These are phyloP conservation scores for Fagus crenata DNA, from an alignment of 306 rosid genomes.

Conservation along the genomic window DNA sequence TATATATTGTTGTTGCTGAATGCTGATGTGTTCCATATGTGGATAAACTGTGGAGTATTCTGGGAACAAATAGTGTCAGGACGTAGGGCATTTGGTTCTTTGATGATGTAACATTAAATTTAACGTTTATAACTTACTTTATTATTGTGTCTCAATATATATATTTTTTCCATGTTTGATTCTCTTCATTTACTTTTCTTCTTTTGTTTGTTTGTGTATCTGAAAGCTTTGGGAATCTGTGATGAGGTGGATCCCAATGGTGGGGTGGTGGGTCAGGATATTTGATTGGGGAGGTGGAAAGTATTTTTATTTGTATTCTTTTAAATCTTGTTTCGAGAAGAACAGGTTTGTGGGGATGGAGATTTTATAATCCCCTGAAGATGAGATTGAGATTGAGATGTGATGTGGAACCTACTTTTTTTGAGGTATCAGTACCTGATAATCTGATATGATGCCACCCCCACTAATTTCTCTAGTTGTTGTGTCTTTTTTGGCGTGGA, in stretches of 20 bases:
- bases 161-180: neutral
- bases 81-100: conserved; percentile 18
- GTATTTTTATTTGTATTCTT: conserved; percentile 1
- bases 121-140: neutral
- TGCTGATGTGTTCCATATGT: conserved; percentile 8
- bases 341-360: conserved; percentile 10
- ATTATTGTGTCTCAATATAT: neutral
- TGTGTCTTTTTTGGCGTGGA: conserved; percentile 8
- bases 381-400: neutral
- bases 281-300: conserved; percentile 12
- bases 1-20: neutral
- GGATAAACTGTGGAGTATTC: neutral
- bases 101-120: conserved; percentile 1
- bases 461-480: conserved; percentile 3
- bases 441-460: conserved; percentile 4
- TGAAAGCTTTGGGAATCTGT: neutral
- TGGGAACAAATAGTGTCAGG: neutral
- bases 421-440: neutral
- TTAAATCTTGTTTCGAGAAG: neutral
- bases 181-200: neutral
- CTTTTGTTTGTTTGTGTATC: neutral
- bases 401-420: conserved; percentile 15
- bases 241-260: conserved; percentile 11
- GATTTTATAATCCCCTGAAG: neutral
- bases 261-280: conserved; percentile 10